These are phyloP conservation scores for Nakaseomyces bracarensis DNA, from an alignment of 1,139 yeast genomes.

Conservation along the genomic window DNA sequence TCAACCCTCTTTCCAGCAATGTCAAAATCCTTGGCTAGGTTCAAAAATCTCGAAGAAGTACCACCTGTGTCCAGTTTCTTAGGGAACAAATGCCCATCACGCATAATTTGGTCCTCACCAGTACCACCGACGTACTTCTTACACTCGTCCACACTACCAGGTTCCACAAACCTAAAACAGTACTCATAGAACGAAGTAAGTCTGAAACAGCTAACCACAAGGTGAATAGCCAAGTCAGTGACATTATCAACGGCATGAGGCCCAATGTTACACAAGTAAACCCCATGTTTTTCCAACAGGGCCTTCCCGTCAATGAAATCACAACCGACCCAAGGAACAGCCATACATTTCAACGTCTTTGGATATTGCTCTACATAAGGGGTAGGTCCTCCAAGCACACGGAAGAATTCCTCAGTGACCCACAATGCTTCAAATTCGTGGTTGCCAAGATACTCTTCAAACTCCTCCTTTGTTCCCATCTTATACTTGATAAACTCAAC, in stretches of 20 bases:
- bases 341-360: conserved; percentile 42
- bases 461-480: conserved; percentile 21
- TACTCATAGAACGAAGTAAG: conserved; percentile 46
- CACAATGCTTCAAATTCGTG: conserved; percentile 49
- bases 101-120: conserved; percentile 13
- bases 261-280: conserved; percentile 58
- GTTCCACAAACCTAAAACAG: conserved; percentile 34
- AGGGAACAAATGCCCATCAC: conserved; percentile 6
- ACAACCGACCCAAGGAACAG: conserved; percentile 65
- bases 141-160: conserved; percentile 35
- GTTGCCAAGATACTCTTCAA: conserved; percentile 22
- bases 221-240: conserved; percentile 61
- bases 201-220: conserved; percentile 55
- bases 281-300: conserved; percentile 36
- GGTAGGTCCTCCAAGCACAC: conserved; percentile 43
- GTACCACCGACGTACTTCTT: conserved; percentile 35
- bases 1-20: conserved; percentile 43
- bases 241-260: conserved; percentile 59
- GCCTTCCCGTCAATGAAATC: conserved; percentile 48
- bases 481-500: conserved; percentile 26
- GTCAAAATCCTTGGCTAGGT: conserved; percentile 33
- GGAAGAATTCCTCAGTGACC: conserved; percentile 56
- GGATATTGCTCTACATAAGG: conserved; percentile 47
- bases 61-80: conserved; percentile 6
- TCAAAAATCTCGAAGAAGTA: conserved; percentile 9